These are phyloP conservation scores for Straminergon stramineum DNA, from an alignment of 225 moss, liverwort and hornwort species.

Conservation along the genomic window DNA sequence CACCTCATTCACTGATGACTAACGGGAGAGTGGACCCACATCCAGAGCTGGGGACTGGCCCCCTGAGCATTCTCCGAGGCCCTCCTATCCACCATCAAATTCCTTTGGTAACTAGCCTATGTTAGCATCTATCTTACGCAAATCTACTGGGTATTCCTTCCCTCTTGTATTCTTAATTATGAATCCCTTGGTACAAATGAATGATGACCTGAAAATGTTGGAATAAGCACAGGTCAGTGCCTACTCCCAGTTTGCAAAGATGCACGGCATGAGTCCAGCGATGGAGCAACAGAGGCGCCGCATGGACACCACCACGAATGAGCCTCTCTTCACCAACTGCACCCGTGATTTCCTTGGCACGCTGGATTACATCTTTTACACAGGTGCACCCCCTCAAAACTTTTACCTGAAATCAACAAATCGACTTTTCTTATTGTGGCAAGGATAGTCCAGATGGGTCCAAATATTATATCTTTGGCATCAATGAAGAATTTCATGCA, in stretches of 20 bases:
- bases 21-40: constrained; percentile 63
- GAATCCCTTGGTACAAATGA: neutral
- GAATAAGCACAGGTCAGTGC: constrained; percentile 57
- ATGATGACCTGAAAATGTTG: neutral
- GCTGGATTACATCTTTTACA: constrained; percentile 84
- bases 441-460: neutral
- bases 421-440: neutral
- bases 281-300: constrained; percentile 52
- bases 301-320: constrained; percentile 54
- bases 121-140: neutral
- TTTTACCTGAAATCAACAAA: neutral
- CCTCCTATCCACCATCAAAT: constrained; percentile 56
- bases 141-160: neutral
- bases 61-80: constrained; percentile 53
- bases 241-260: constrained; percentile 66
- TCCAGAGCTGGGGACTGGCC: constrained; percentile 60
- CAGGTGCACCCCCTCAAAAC: constrained; percentile 11
- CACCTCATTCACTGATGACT: constrained; percentile 63
- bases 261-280: constrained; percentile 26
- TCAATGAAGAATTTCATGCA: neutral
- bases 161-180: neutral
- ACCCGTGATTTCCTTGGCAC: constrained; percentile 82
- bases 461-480: neutral
- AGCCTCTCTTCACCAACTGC: constrained; percentile 80
- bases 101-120: constrained; percentile 29